These are phyloP conservation scores for Plicaturopsis crispa DNA, from an alignment of 768 basidiomycete species.

Conservation along the genomic window DNA sequence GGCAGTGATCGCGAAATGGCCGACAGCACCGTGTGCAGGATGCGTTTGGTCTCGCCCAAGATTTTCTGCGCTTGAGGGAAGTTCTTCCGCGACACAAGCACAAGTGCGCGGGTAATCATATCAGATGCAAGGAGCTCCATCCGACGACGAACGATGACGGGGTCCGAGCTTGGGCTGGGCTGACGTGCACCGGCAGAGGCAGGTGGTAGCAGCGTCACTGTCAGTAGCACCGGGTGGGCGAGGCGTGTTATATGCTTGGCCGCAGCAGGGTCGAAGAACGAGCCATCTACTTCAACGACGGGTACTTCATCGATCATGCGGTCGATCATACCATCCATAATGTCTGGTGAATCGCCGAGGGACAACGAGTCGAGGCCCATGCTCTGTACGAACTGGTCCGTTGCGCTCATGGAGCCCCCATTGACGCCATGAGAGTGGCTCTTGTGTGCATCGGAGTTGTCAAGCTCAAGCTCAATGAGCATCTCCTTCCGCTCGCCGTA, in stretches of 20 bases:
- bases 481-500: constrained; percentile 98
- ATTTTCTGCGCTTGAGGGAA: constrained; percentile 87
- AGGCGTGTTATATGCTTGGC: constrained; percentile 81
- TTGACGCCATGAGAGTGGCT: constrained; percentile 16
- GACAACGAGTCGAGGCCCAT: constrained; percentile 73
- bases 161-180: constrained; percentile 56
- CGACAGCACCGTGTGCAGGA: constrained; percentile 85
- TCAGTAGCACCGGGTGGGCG: constrained; percentile 90
- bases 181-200: constrained; percentile 21
- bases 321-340: constrained; percentile 90
- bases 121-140: constrained; percentile 97
- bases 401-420: constrained; percentile 54
- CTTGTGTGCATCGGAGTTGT: constrained; percentile 52
- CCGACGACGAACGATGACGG: constrained; percentile 83
- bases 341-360: constrained; percentile 64
- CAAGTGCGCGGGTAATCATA: constrained; percentile 93
- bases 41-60: constrained; percentile 84
- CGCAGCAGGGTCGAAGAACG: constrained; percentile 88
- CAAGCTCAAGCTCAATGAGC: constrained; percentile 91
- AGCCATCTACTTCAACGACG: constrained; percentile 91
- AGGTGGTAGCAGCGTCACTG: constrained; percentile 78
- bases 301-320: constrained; percentile 97
- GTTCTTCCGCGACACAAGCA: constrained; percentile 88
- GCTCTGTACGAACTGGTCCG: constrained; percentile 82
- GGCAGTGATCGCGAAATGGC: constrained; percentile 71